phyloP scores from a whole-genome alignment of 257 asterid genomes.

The Lavandula angustifolia region DNA sequence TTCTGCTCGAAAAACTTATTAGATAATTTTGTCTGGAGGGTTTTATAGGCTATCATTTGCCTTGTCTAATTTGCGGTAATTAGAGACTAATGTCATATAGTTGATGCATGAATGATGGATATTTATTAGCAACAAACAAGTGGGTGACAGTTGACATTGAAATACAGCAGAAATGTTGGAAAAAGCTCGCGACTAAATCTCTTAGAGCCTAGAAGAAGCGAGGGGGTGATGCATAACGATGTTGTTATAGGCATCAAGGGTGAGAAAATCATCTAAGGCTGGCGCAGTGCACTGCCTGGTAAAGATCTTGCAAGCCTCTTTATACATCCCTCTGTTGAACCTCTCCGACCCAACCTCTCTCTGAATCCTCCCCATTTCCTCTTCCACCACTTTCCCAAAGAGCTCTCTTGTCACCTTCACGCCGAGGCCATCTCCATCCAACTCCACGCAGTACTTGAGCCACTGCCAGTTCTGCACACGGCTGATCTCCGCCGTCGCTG shows the following conservation, averaged over 20 bases:
- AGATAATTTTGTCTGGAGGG: background rate
- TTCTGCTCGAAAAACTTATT: background rate
- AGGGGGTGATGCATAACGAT: slow-evolving; percentile 66
- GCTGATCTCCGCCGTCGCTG: slow-evolving; percentile 97
- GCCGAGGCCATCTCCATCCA: slow-evolving; percentile 86
- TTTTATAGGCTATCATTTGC: background rate
- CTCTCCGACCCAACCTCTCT: slow-evolving; percentile 79
- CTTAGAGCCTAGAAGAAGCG: slow-evolving; percentile 56
- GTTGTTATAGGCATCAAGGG: slow-evolving; percentile 77
- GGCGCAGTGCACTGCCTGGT: slow-evolving; percentile 68
- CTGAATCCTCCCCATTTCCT: slow-evolving; percentile 89
- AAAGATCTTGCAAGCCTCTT: slow-evolving; percentile 79
- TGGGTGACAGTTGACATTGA: background rate
- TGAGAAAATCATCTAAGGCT: slow-evolving; percentile 77
- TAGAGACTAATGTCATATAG: too few species aligned
- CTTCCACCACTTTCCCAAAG: slow-evolving; percentile 86
- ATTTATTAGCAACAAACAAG: too few species aligned
- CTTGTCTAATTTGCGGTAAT: too few species aligned
- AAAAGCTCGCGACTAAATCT: background rate
- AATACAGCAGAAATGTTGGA: too few species aligned
- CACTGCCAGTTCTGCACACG: slow-evolving; percentile 98
- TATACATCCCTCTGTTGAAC: slow-evolving; percentile 71
- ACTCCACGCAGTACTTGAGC: slow-evolving; percentile 72
- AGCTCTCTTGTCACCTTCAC: slow-evolving; percentile 66
- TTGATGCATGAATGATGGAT: too few species aligned